Base-by-base conservation (phyloP, 2,329 filamentous ascomycete species). In the Apiospora phragmitis region DNA sequence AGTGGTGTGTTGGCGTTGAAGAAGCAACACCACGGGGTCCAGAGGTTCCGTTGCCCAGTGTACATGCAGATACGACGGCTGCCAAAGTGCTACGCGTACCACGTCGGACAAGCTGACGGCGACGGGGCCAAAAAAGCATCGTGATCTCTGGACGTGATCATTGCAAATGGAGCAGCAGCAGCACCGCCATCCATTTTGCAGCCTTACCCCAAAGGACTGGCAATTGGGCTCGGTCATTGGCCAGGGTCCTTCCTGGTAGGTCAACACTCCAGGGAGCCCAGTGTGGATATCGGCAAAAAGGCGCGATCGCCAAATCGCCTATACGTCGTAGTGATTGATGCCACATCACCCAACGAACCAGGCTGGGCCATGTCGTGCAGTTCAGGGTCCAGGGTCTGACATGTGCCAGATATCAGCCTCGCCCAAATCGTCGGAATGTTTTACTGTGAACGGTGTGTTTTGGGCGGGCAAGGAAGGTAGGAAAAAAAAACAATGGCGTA, bases 331-430 rank as follows among this genome's bases (percentile, higher is more conserved):
- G 29, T 35, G 29, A 41, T 62, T 59, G 59, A 65, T 71, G 70
- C 70, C 66, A 68, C 49, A 65, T 68, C 68, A 71, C 70, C 70
- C 70, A 71, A 71, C 70, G 49, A 70, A 67, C 65, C 65, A n/a
- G 65, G 70, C 70, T 47, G 59, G 68, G n/a, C 70, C 70, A 47
- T 70, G 68, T 66, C 68, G 32, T 21, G 16, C 32, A 12, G 8
- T 35, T 38, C 55, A 62, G 55, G 55, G 55, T n/a, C 55, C 68
- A 65, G 59, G 68, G 68, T 68, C 47, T 42, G 18, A 49, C 45
- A 41, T 49, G 18, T 68, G 35, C 32, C 32, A 24, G 67, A 26
- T 21, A 38, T 70, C 68, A 71, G 70, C 70, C 70, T 71, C 68
- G 51, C 62, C 66, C 68, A 38, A 21, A 38, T 65, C 18, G 35